Evolutionary conservation across 805 yeast species (phyloP), one percentile per base, ranked within the genome.

Genomic region (Tetrapisispora nanseiensis): DNA sequence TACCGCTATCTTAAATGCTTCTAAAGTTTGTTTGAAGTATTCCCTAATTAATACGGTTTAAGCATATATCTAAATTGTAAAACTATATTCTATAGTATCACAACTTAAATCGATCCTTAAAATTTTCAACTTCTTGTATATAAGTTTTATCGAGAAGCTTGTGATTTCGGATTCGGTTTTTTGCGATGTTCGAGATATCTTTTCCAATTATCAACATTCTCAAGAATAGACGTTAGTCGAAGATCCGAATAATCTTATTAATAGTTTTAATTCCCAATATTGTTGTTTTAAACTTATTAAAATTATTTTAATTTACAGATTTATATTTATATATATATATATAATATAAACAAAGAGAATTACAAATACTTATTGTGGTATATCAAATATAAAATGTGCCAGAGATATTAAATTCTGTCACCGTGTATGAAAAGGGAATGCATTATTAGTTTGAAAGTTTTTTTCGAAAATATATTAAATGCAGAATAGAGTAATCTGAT

Each of bases 271-370:
- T n/a, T n/a, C n/a, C n/a, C n/a, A n/a, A 37, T 29, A 37, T 21
- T 26, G 7, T 6, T 15, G 12, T 27, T 7, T 40, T 15, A 5
- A 34, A 30, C 30, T 27, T 30, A 19, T 21, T 20, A 21, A 21
- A 32, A 33, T 28, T 31, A 40, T 41, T 47, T 53, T 53, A 50
- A 49, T 51, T 54, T 51, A 51, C 56, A 51, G 51, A 52, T 39
- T 34, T 37, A 21, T 18, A n/a, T 10, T 13, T 7, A 6, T 23
- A 11, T 12, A 24, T 18, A 19, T 24, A 26, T 18, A 15, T 7
- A 26, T 13, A n/a, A n/a, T n/a, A 4, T 26, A 35, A 18, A 10
- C 16, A 22, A 35, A 24, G 30, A 24, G 29, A 35, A n/a, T 22
- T 33, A 21, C 28, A 22, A n/a, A 33, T 16, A 33, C 28, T 28